Base-by-base conservation (phyloP, 2,329 filamentous ascomycete genomes). In the Pseudogymnoascus sp. region DNA sequence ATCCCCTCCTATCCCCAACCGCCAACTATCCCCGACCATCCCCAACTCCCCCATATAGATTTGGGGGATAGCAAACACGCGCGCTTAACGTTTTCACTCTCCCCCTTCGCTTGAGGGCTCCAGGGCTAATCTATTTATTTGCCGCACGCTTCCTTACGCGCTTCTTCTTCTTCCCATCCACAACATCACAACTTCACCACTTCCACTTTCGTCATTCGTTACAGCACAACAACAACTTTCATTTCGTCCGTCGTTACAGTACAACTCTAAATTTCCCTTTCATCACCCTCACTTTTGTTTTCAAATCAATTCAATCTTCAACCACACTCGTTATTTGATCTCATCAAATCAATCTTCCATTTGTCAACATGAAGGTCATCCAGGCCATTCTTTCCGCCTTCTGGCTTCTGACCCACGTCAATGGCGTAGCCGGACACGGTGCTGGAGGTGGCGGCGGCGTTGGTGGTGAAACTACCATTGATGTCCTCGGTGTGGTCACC, bases 281-380 rank as follows among this genome's bases (percentile, higher is more conserved):
- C n/a, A 55, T 33, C n/a, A 31, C 7, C 45, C 8, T 52, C 12
- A 16, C 6, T 16, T 29, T 52, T 52, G 14, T 29, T 31, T 52
- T 52, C 14, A 26, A 52, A 52, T 52, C 23, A 52, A 31, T 31
- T 52, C 23, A 55, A 33, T 4, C 49, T 55, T 55, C 29, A 55
- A 55, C 8, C 26, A 55, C 45, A 31, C 45, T 55, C 26, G 45
- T 55, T 55, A 31, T 19, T 55, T 55, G 45, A 55, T 33, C 26
- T 31, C 45, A 55, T 33, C 21, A 7, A 29, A 12, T 33, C 26
- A 55, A 64, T 61, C 59, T 14, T 60, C 61, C 65, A 63, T 66
- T 65, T 59, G 64, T 68, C 67, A 69, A 67, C 55, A 73, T 73
- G 71, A 70, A 69, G 67, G 64, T 65, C 63, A 66, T 68, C 58